These are phyloP conservation scores for Thraustochytrium striatum DNA, from an alignment of 352 stramenopile species.

Conservation along the genomic window DNA sequence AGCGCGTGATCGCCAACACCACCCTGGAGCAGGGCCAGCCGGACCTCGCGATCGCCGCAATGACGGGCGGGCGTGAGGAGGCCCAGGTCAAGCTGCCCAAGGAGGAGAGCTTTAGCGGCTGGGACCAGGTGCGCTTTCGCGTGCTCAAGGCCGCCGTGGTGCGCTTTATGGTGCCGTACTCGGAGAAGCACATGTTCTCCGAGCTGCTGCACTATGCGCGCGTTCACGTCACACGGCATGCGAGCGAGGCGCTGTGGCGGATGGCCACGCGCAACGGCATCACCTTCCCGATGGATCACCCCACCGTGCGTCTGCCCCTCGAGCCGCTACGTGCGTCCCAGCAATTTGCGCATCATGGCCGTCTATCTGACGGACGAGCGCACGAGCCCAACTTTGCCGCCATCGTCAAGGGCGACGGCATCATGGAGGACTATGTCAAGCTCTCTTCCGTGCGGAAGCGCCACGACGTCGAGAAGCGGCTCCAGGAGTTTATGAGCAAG, in stretches of 20 bases:
- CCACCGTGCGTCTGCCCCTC: not conserved
- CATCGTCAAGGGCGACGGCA: not conserved
- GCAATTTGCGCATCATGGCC: not conserved
- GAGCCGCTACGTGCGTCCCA: conserved; percentile 7
- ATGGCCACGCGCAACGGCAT: not conserved
- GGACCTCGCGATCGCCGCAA: not conserved
- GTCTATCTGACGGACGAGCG: conserved; percentile 39
- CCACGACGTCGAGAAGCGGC: not conserved
- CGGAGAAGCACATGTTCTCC: conserved; percentile 25
- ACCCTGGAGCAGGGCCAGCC: not conserved
- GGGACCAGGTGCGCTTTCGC: conserved; percentile 23
- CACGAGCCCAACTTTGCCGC: conserved; percentile 23
- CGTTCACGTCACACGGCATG: conserved; percentile 4
- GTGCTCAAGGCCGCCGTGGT: not conserved
- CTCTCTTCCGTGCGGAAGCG: conserved; percentile 9
- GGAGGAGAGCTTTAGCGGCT: conserved; percentile 18
- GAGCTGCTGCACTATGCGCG: not conserved
- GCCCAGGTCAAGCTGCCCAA: conserved; percentile 16
- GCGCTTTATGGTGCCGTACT: conserved; percentile 9
- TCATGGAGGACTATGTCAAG: not conserved
- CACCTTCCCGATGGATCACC: conserved; percentile 33
- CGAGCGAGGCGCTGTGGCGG: not conserved
- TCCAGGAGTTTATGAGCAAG: not conserved
- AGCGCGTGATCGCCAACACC: not conserved
- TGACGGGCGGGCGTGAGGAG: not conserved